Base-by-base conservation (phyloP, 2,329 filamentous ascomycete species). In the Clarireedia hainanense region DNA sequence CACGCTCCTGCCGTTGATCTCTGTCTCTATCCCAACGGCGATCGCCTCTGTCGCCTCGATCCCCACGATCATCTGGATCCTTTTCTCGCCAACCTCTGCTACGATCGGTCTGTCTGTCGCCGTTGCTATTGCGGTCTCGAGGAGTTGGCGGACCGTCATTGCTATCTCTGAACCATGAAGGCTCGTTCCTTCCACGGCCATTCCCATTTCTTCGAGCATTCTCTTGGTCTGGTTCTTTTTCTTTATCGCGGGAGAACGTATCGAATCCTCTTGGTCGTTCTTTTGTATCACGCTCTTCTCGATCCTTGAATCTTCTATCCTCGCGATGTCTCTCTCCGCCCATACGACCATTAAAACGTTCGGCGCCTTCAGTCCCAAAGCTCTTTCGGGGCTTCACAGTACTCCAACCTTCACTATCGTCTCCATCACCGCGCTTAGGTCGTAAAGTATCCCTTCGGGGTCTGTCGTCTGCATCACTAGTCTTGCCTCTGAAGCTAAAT, bases 361-460 rank as follows among this genome's bases (percentile, higher is more conserved):
- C 85, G 59, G 85, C 84, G 42, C 86, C 85, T 58, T 89, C 85
- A 55, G 82, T 77, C 17, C 85, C 84, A 67, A 88, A 84, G 67
- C 83, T 90, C 75, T 86, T 88, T 62, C 86, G 82, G 26, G 85
- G 83, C 65, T 88, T 88, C 34, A 87, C 84, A 26, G 79, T 84
- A 63, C 80, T 88, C 88, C 87, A 90, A 50, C 86, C 85, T 54
- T 91, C 86, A 59, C 75, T 79, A 55, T 88, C 86, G 40, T 84
- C 81, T 47, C 71, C 74, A 48, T 80, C 78, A 24, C 74, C 75
- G 36, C 80, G 80, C 55, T 79, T 66, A 10, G 62, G 76, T 40
- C 80, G 77, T 56, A 79, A 71, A 46, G 71, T 74, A 59, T 70
- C 74, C 58, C 71, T 73, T 40, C 74, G 72, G 42, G 67, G 67